Percentiles rank a stretch among this genome's conserved stretches.
phyloP scores from a whole-genome alignment of 1,284 basidiomycete species.

The Trichosporon sp. region DNA sequence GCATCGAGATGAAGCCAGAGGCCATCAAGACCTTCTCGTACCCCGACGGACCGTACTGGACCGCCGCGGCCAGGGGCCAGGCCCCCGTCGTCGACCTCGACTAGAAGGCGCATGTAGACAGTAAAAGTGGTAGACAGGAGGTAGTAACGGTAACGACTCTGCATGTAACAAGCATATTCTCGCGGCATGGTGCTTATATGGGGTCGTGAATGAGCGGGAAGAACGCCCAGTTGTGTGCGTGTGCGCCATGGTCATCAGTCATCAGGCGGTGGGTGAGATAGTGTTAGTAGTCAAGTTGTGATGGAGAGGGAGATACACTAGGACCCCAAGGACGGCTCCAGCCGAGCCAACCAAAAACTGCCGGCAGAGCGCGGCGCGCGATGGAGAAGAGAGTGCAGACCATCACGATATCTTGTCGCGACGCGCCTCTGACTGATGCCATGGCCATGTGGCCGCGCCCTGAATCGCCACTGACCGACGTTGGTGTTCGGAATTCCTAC shows the following conservation, averaged over 20 bases:
- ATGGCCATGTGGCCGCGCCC: neutral
- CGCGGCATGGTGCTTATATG: neutral
- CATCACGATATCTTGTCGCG: neutral
- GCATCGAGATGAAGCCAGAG: constrained; percentile 51
- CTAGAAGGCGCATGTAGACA: constrained; percentile 5
- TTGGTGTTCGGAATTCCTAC: neutral
- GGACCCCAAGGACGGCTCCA: no score
- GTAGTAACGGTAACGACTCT: neutral
- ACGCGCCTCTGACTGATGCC: neutral
- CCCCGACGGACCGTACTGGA: constrained; percentile 53
- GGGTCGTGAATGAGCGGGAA: no score
- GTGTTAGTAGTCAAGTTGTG: no score
- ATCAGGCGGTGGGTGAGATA: no score
- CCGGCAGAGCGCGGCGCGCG: no score
- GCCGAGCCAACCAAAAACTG: no score
- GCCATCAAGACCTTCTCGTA: constrained; percentile 49
- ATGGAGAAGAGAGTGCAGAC: no score
- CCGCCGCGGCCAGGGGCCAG: constrained; percentile 38
- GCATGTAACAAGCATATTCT: neutral
- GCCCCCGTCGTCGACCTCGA: constrained; percentile 8
- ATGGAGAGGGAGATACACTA: no score
- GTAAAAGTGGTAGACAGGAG: neutral
- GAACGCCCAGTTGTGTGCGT: no score
- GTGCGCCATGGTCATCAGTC: no score
- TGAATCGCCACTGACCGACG: neutral